Evolutionary conservation across 352 stramenopile species (phyloP).

Genomic region (Phytophthora litchii): DNA sequence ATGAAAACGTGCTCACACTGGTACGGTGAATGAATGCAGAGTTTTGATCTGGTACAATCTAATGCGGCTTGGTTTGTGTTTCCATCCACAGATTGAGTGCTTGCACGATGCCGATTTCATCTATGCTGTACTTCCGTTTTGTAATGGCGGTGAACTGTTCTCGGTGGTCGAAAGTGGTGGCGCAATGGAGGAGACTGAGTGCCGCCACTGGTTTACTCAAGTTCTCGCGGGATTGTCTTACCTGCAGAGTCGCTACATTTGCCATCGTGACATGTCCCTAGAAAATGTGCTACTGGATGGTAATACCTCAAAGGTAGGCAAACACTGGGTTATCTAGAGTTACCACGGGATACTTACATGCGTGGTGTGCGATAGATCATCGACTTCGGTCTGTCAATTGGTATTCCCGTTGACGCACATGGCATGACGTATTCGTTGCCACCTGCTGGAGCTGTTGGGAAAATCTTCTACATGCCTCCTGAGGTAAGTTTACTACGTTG

Average conservation of each 20-base stretch:
- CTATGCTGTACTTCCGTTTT: slow-evolving; percentile 86
- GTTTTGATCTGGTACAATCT: neutral
- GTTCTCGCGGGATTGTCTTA: slow-evolving; percentile 81
- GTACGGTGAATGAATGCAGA: slow-evolving; percentile 35
- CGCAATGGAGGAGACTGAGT: slow-evolving; percentile 78
- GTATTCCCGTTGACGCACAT: slow-evolving; percentile 81
- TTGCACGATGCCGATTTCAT: slow-evolving; percentile 86
- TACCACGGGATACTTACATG: neutral
- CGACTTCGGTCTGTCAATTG: slow-evolving; percentile 86
- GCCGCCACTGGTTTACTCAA: slow-evolving; percentile 86
- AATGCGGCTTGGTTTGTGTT: neutral
- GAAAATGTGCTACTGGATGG: slow-evolving; percentile 88
- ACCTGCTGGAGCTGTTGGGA: slow-evolving; percentile 79
- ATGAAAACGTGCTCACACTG: slow-evolving; percentile 85
- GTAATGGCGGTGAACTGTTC: slow-evolving; percentile 85
- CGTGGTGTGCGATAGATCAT: slow-evolving; percentile 65
- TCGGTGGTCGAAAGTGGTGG: slow-evolving; percentile 83
- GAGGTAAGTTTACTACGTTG: slow-evolving; percentile 47
- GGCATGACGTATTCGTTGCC: slow-evolving; percentile 89
- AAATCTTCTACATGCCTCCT: slow-evolving; percentile 92
- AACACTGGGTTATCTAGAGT: neutral
- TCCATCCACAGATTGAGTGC: slow-evolving; percentile 65
- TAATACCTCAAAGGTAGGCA: slow-evolving; percentile 76
- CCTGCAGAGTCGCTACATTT: slow-evolving; percentile 85
- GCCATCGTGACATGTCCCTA: slow-evolving; percentile 88